Evolutionary conservation across 805 yeast genomes (phyloP).

Genomic region (Metschnikowia aberdeeniae): DNA sequence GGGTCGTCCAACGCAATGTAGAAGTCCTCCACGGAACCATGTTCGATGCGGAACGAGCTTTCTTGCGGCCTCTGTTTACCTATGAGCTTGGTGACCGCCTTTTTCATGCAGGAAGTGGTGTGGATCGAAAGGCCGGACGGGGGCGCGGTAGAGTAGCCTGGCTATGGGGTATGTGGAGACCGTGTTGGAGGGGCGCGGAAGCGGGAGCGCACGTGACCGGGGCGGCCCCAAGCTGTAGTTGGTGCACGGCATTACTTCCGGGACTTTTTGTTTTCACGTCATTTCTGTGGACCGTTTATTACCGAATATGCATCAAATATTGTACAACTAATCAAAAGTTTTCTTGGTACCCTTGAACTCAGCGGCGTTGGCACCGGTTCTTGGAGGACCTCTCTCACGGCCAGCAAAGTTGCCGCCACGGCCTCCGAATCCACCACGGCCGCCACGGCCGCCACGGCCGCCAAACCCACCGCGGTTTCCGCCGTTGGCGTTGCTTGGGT

Average conservation of each 20-base stretch:
- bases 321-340: constrained; percentile 59
- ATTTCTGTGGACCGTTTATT: not conserved
- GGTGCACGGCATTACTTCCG: too few species aligned
- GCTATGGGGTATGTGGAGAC: not conserved
- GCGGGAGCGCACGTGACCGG: not conserved
- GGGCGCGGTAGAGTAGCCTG: not conserved
- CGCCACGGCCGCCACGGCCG: constrained; percentile 14
- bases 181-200: constrained; percentile 1
- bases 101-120: constrained; percentile 34
- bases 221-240: not conserved
- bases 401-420: constrained; percentile 21
- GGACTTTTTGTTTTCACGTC: too few species aligned
- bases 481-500: constrained; percentile 28
- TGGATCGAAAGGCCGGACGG: not conserved
- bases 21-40: constrained; percentile 54
- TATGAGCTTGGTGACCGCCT: constrained; percentile 47
- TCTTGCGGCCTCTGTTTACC: constrained; percentile 10
- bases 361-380: constrained; percentile 57
- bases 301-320: not conserved
- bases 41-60: constrained; percentile 27
- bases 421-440: constrained; percentile 17
- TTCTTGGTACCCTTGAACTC: constrained; percentile 82
- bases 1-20: constrained; percentile 70
- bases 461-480: constrained; percentile 10
- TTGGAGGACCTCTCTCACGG: constrained; percentile 57